A percentile compares a stretch with the other conserved stretches of the same genome.
Conservation (phyloP, 352 stramenopile species). For the Elongisporangium undulatum region DNA sequence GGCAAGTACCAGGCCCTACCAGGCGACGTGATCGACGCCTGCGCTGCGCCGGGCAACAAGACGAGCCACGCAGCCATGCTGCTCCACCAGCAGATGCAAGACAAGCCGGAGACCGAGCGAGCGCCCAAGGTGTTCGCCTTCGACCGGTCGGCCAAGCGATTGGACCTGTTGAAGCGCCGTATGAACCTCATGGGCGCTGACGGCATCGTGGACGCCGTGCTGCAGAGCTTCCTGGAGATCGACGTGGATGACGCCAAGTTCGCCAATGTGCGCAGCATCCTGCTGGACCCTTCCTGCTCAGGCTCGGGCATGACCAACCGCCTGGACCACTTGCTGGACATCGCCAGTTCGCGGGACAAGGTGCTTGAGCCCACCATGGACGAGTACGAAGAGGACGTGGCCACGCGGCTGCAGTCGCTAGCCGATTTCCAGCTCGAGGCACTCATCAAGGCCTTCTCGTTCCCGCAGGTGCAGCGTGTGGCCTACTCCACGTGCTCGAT, state of each 20-base stretch:
- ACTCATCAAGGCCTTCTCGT: slow-evolving; percentile 93
- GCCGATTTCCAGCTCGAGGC: slow-evolving; percentile 94
- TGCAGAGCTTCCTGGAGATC: slow-evolving; percentile 92
- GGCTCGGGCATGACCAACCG: slow-evolving; percentile 95
- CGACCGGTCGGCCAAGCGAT: slow-evolving; percentile 86
- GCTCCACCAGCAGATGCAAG: slow-evolving; percentile 65
- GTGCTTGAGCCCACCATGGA: slow-evolving; percentile 29
- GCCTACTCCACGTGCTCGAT: slow-evolving; percentile 98
- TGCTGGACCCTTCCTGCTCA: slow-evolving; percentile 96
- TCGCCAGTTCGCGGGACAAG: slow-evolving; percentile 58
- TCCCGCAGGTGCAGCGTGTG: slow-evolving; percentile 91
- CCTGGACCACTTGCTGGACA: slow-evolving; percentile 89
- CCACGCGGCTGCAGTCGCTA: slow-evolving; percentile 87
- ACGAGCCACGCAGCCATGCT: slow-evolving; percentile 96
- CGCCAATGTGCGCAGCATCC: slow-evolving; percentile 87
- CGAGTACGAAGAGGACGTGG: slow-evolving; percentile 48
- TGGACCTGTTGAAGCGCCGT: slow-evolving; percentile 84
- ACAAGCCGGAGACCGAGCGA: slow-evolving; percentile 26
- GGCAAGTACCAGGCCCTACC: slow-evolving; percentile 19
- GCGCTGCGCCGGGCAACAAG: slow-evolving; percentile 98
- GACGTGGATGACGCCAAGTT: slow-evolving; percentile 72
- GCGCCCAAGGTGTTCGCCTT: slow-evolving; percentile 90
- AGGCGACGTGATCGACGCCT: slow-evolving; percentile 94
- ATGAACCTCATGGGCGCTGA: slow-evolving; percentile 83
- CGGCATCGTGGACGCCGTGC: slow-evolving; percentile 71